Conservation (phyloP, 495 filamentous ascomycete species). For the Pseudotulostoma volvatum region DNA sequence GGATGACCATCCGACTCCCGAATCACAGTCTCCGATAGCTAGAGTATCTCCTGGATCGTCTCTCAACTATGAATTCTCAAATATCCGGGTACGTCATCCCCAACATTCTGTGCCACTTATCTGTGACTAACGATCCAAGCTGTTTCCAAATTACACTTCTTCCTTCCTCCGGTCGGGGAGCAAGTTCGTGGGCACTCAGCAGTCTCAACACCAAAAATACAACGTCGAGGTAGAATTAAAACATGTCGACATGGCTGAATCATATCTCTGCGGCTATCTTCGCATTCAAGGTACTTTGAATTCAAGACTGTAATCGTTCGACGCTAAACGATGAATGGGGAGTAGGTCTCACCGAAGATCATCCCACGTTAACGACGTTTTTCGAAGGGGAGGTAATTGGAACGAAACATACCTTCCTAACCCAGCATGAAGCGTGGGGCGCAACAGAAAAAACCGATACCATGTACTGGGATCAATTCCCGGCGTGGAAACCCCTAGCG, state of each 20-base stretch:
- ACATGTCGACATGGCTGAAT: constrained; percentile 86
- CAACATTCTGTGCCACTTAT: background rate
- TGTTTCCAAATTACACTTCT: constrained; percentile 42
- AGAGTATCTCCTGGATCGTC: constrained; percentile 27
- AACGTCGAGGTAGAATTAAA: constrained; percentile 96
- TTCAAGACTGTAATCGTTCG: no score
- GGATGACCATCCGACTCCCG: constrained; percentile 9
- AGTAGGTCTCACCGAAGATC: constrained; percentile 88
- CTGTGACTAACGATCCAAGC: constrained; percentile 15
- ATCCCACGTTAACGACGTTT: constrained; percentile 91
- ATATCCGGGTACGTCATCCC: constrained; percentile 38
- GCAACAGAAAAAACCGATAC: constrained; percentile 84
- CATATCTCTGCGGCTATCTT: constrained; percentile 88
- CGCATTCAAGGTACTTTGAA: constrained; percentile 68
- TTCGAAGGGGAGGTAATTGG: constrained; percentile 99
- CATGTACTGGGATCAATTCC: constrained; percentile 85
- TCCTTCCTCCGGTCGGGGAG: constrained; percentile 79
- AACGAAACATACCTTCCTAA: constrained; percentile 82
- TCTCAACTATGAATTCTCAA: constrained; percentile 50
- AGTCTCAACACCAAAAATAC: constrained; percentile 79
- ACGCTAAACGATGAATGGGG: no score
- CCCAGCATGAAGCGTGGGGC: constrained; percentile 79
- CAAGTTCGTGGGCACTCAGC: constrained; percentile 77
- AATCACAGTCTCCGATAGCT: constrained; percentile 10
- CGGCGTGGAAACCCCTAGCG: constrained; percentile 62